phyloP scores from a whole-genome alignment of 768 basidiomycete species.

The Cubamyces lactineus region DNA sequence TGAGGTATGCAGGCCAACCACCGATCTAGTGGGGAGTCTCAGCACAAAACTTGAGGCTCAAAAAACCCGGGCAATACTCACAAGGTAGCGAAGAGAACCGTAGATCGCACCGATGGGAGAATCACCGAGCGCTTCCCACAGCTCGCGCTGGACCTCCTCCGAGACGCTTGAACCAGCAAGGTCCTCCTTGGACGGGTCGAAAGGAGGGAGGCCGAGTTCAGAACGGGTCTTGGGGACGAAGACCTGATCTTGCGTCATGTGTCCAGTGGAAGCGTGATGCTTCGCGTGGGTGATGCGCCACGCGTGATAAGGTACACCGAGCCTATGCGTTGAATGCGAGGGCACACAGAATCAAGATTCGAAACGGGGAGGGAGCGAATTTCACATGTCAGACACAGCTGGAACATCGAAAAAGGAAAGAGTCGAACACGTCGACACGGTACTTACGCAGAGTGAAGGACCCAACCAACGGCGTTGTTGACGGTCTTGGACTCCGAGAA shows the following conservation, averaged over 20 bases:
- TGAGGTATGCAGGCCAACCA: conserved; percentile 88
- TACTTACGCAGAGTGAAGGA: conserved; percentile 85
- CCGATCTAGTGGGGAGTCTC: conserved; percentile 49
- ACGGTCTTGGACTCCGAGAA: conserved; percentile 91
- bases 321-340: conserved; percentile 44
- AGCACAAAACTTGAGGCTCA: not conserved
- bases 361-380: not conserved
- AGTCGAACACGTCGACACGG: conserved; percentile 3
- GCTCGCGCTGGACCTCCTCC: conserved; percentile 67
- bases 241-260: conserved; percentile 95
- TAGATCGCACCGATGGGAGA: conserved; percentile 76
- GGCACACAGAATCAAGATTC: not conserved
- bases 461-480: conserved; percentile 92
- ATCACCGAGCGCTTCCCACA: conserved; percentile 89
- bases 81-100: conserved; percentile 60
- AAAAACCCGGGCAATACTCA: conserved; percentile 38
- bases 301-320: conserved; percentile 95
- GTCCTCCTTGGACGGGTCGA: conserved; percentile 72
- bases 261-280: conserved; percentile 93
- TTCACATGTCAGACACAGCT: conserved; percentile 30
- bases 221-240: conserved; percentile 92
- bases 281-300: conserved; percentile 95
- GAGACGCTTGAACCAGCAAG: conserved; percentile 64
- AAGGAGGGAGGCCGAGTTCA: conserved; percentile 60
- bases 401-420: not conserved